Evolutionary conservation across 768 basidiomycete genomes (phyloP).

Genomic region (Boletus sp.): DNA sequence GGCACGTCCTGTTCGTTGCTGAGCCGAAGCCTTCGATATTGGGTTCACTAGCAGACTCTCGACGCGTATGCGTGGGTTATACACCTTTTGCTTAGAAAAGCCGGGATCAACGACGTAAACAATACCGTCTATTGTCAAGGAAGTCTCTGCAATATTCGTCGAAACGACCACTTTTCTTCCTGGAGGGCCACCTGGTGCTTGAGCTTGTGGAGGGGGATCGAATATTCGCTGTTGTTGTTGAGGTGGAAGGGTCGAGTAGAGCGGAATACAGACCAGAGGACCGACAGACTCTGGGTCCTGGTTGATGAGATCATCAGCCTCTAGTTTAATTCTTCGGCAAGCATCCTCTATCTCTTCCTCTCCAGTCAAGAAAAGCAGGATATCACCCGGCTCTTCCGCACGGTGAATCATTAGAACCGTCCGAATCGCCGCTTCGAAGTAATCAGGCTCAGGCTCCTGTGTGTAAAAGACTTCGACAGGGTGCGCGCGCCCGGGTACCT

Average conservation of each 20-base stretch:
- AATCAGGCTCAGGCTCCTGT: slow-evolving; percentile 90
- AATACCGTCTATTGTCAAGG: slow-evolving; percentile 96
- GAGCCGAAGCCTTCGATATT: slow-evolving; percentile 95
- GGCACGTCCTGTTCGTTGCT: slow-evolving; percentile 94
- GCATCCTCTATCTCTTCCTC: slow-evolving; percentile 99
- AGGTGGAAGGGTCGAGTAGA: slow-evolving; percentile 94
- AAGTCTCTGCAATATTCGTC: slow-evolving; percentile 98
- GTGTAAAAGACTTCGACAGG: slow-evolving; percentile 96
- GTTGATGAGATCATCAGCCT: slow-evolving; percentile 80
- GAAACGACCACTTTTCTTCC: slow-evolving; percentile 94
- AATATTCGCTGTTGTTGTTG: slow-evolving; percentile 97
- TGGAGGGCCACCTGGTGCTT: slow-evolving; percentile 63
- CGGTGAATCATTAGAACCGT: slow-evolving; percentile 97
- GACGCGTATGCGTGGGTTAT: slow-evolving; percentile 95
- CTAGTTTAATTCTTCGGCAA: slow-evolving; percentile 88
- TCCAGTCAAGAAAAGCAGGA: slow-evolving; percentile 94
- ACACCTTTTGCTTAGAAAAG: slow-evolving; percentile 97
- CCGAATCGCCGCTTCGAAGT: slow-evolving; percentile 94
- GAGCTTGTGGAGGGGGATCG: slow-evolving; percentile 74
- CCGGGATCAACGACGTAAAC: slow-evolving; percentile 99
- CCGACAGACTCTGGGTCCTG: slow-evolving; percentile 75
- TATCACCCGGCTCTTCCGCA: slow-evolving; percentile 89
- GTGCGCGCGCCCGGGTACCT: slow-evolving; percentile 90
- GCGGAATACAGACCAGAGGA: slow-evolving; percentile 84
- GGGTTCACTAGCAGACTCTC: slow-evolving; percentile 92